Conservation (phyloP, 163 green algal genomes). For the Chlamydomonas reinhardtii region DNA sequence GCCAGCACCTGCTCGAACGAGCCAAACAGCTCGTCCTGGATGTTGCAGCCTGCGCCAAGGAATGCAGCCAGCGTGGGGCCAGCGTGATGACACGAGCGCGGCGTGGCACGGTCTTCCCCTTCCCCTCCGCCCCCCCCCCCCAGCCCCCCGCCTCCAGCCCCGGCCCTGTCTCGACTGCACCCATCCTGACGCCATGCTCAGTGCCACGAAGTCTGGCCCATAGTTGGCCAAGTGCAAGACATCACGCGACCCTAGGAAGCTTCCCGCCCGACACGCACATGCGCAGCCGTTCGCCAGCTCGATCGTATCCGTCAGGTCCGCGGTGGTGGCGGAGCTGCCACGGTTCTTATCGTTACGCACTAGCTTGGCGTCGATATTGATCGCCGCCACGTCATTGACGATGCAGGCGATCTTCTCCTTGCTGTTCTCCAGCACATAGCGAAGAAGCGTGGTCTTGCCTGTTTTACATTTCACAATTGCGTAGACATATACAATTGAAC, state of each 20-base stretch:
- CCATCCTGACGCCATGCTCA: not conserved
- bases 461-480: not conserved
- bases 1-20: constrained; percentile 87
- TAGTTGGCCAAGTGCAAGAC: too few relatives aligned
- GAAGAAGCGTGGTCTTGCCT: constrained; percentile 95
- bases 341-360: constrained; percentile 86
- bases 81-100: too few relatives aligned
- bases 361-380: constrained; percentile 98
- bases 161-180: not conserved
- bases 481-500: not conserved
- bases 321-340: constrained; percentile 68
- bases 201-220: too few relatives aligned
- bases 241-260: too few relatives aligned
- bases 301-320: constrained; percentile 93
- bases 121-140: too few relatives aligned
- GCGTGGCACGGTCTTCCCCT: too few relatives aligned
- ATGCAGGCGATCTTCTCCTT: constrained; percentile 92
- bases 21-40: constrained; percentile 93
- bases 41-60: constrained; percentile 88
- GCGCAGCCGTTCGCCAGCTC: constrained; percentile 96
- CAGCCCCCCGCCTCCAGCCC: too few relatives aligned
- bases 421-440: constrained; percentile 88
- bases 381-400: constrained; percentile 94
- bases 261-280: constrained; percentile 72
- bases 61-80: too few relatives aligned